Evolutionary conservation across 306 rosid genomes (phyloP), one percentile per base, ranked within the genome.

Genomic region (Cicer cuneatum): DNA sequence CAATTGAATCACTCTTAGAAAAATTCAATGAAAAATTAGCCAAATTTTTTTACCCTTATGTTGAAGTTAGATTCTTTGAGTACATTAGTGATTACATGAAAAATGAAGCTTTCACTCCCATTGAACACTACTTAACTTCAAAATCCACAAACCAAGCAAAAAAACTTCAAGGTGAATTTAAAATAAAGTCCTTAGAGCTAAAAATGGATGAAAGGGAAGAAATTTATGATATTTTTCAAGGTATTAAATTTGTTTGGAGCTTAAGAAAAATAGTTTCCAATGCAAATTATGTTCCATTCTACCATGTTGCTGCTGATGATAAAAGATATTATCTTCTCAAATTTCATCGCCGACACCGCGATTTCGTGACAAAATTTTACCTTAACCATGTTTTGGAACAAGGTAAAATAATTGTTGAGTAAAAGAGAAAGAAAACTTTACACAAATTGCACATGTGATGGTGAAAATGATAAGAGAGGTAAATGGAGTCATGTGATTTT

Each of bases 401-500:
- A 45, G 85, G 87, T 6, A 74, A 80, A 65, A 62, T 63, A 1
- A 80, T 86, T 7, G 64, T 51, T 83, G 0, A 54, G 35, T 37
- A 86, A 83, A 7, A 29, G 85, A 51, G 83, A 83, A 54, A 6
- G 80, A n/a, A 86, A 77, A 72, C 89, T 86, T 41, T 83, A 69
- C 68, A 74, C 82, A 0, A 86, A 86, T 65, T 62, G 73, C 41
- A 21, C 78, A 2, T 43, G 74, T 6, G n/a, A 49, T 29, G 15
- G 11, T 11, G 71, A 74, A 49, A n/a, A 0, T 19, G 33, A 13
- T 11, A 75, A 46, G 13, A 47, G 60, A 0, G 29, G 73, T 2
- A 77, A 65, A 16, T 86, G 89, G 89, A 83, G 80, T 67, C 61
- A 69, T 19, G 84, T 83, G n/a, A 48, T 66, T 6, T 86, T 89